Conservation (phyloP, 805 yeast species). For the Hemisphaericaspora nanyangensis region DNA sequence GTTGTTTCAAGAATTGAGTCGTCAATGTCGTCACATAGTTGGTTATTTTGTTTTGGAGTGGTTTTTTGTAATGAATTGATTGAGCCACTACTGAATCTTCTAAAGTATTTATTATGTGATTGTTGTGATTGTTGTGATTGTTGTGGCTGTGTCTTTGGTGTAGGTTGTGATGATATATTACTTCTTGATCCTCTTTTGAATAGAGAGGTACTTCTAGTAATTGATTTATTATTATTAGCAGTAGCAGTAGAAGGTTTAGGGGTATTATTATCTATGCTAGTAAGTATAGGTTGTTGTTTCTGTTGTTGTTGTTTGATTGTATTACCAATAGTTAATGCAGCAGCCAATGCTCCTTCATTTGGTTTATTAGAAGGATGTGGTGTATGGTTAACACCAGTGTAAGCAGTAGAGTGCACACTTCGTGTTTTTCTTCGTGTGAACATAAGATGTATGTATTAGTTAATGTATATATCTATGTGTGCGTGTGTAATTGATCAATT, state of each 20-base stretch:
- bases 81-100: conserved; percentile 11
- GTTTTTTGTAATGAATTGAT: no score
- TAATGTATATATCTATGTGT: no score
- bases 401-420: conserved; percentile 29
- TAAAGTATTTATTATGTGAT: conserved; percentile 3
- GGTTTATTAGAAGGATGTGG: conserved; percentile 34
- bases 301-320: conserved; percentile 7
- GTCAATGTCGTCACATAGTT: conserved; percentile 26
- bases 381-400: conserved; percentile 40
- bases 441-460: no score
- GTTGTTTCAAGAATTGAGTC: conserved; percentile 31
- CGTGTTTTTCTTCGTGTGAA: conserved; percentile 30
- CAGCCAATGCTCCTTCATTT: conserved; percentile 38
- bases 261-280: background rate
- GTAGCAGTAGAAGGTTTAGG: background rate
- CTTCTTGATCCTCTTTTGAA: conserved; percentile 11
- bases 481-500: no score
- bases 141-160: conserved; percentile 1
- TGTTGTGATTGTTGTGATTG: background rate
- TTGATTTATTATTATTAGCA: background rate
- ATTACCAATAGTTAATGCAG: conserved; percentile 42
- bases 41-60: no score
- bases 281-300: conserved; percentile 1
- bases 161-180: conserved; percentile 4
- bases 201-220: conserved; percentile 7